Conservation (phyloP, 441 rosid species). For the Adansonia grandidieri region DNA sequence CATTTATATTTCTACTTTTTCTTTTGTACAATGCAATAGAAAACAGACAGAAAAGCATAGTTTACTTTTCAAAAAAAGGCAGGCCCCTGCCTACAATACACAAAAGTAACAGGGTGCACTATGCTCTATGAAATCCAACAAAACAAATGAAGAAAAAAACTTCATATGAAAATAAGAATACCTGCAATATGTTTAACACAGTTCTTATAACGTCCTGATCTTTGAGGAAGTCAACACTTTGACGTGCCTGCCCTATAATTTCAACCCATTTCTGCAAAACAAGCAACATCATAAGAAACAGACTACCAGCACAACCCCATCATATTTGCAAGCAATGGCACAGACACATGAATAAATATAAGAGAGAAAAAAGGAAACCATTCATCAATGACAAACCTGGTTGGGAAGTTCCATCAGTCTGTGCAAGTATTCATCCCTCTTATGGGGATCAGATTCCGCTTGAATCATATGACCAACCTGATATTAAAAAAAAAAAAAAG, state of each 20-base stretch:
- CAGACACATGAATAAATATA: not conserved
- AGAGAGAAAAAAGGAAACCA: not conserved
- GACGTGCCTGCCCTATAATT: conserved; percentile 94
- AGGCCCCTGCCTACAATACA: not conserved
- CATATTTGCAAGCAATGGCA: not conserved
- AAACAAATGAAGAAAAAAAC: not conserved
- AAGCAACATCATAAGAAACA: conserved; percentile 27
- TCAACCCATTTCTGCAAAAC: conserved; percentile 92
- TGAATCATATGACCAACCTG: conserved; percentile 99
- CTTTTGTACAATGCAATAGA: not conserved
- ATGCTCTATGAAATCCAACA: not conserved
- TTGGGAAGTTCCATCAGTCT: conserved; percentile 97
- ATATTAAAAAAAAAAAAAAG: not conserved
- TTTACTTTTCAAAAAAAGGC: not conserved
- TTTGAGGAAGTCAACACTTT: conserved; percentile 89
- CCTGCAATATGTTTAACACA: conserved; percentile 96
- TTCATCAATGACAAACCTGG: conserved; percentile 57
- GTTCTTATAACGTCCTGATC: conserved; percentile 90
- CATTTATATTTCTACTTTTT: not conserved
- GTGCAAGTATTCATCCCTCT: conserved; percentile 93
- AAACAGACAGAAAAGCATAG: not conserved
- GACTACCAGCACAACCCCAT: not conserved
- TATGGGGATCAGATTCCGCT: conserved; percentile 95
- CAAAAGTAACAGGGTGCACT: not conserved
- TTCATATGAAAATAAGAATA: conserved; percentile 29